phyloP scores from a whole-genome alignment of 805 yeast genomes.

The Cyberlindnera mississippiensis region DNA sequence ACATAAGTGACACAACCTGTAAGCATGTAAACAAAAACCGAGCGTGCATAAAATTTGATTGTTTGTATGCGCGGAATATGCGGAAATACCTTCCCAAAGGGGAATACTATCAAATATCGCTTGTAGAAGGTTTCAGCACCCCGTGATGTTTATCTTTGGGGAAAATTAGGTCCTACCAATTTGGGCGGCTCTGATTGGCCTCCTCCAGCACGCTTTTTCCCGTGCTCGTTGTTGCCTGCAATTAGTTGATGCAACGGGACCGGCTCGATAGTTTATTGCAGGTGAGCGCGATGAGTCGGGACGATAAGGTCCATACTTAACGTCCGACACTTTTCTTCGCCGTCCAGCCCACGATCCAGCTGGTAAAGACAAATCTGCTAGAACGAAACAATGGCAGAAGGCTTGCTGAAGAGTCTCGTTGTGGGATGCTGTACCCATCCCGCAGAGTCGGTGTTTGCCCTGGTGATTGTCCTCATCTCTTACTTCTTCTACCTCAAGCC shows the following conservation, averaged over 20 bases:
- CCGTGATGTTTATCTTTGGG: background rate
- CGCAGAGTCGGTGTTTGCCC: slow-evolving; percentile 1
- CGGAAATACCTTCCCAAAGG: background rate
- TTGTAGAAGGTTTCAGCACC: too few species aligned
- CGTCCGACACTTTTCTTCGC: too few species aligned
- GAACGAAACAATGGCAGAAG: background rate
- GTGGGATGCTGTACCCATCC: background rate
- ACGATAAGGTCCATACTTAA: too few species aligned
- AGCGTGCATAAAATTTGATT: background rate
- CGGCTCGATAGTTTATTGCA: background rate
- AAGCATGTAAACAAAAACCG: background rate
- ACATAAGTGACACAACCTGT: too few species aligned
- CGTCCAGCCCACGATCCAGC: too few species aligned
- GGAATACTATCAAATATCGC: background rate
- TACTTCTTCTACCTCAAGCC: slow-evolving; percentile 43
- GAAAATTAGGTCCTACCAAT: background rate
- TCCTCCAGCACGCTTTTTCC: background rate
- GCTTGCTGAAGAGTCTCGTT: background rate
- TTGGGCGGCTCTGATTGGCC: slow-evolving; percentile 1
- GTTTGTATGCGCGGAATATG: background rate
- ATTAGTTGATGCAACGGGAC: slow-evolving; percentile 4
- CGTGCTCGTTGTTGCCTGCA: slow-evolving; percentile 6
- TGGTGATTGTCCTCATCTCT: slow-evolving; percentile 2
- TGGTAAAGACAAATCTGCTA: too few species aligned
- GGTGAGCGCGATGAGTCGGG: too few species aligned